A percentile compares a stretch with the other conserved stretches of the same genome.
Conservation (phyloP, 495 filamentous ascomycete species). For the Hypoxylon fragiforme region DNA sequence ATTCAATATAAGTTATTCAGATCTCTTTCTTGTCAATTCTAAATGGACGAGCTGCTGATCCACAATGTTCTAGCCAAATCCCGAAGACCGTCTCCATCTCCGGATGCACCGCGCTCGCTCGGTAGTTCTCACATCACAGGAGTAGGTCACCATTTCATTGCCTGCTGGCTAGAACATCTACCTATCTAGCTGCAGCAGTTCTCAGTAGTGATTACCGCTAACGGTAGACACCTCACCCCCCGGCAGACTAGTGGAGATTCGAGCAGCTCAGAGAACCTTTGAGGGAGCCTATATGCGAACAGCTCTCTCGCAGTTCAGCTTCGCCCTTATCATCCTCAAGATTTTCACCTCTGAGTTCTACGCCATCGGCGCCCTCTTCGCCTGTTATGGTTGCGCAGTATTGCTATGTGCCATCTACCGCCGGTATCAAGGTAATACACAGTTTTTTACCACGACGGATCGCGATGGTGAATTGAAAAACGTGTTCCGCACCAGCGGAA, state of each 20-base stretch:
- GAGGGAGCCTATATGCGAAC: constrained; percentile 97
- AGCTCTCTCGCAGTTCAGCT: constrained; percentile 89
- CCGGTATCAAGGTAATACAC: constrained; percentile 84
- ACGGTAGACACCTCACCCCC: constrained; percentile 4
- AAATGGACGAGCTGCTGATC: background rate
- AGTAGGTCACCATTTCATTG: constrained; percentile 51
- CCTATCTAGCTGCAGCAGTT: background rate
- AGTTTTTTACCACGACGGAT: constrained; percentile 82
- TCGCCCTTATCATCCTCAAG: constrained; percentile 90
- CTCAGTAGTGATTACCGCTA: background rate
- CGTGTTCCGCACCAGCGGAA: constrained; percentile 89
- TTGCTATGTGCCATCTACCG: constrained; percentile 79
- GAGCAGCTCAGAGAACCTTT: constrained; percentile 92
- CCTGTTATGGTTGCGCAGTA: constrained; percentile 84
- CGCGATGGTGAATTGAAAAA: constrained; percentile 60
- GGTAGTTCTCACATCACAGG: constrained; percentile 76
- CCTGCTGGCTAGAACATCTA: constrained; percentile 3
- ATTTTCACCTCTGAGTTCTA: constrained; percentile 98
- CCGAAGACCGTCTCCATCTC: constrained; percentile 59
- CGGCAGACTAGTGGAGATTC: constrained; percentile 81
- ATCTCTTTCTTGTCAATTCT: background rate
- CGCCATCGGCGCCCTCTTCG: constrained; percentile 87
- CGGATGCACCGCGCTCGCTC: constrained; percentile 83
- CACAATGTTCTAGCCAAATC: constrained; percentile 46
- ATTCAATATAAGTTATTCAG: background rate